Conservation (phyloP, 441 rosid genomes). For the Gossypium laxum region DNA sequence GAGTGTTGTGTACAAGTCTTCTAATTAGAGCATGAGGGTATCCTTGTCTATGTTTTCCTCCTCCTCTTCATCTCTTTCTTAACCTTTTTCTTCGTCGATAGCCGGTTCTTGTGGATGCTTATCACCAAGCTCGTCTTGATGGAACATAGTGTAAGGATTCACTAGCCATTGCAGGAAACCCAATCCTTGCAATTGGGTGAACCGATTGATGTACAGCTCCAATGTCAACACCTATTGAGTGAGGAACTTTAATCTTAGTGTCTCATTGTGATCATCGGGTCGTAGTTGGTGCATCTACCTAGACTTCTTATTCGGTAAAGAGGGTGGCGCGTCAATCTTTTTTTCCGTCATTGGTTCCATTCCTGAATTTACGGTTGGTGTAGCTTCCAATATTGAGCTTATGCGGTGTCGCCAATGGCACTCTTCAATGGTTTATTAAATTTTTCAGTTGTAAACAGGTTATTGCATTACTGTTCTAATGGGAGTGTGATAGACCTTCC, state of each 20-base stretch:
- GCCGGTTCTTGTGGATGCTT: neutral
- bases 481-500: no score
- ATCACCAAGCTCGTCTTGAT: neutral
- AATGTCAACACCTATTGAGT: neutral
- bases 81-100: neutral
- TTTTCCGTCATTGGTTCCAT: no score
- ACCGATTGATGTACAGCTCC: neutral
- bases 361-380: no score
- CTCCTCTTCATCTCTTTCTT: neutral
- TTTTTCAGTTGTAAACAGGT: no score
- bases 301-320: neutral
- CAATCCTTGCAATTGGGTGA: neutral
- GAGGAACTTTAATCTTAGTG: neutral
- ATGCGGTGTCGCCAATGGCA: no score
- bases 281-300: neutral
- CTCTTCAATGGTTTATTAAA: no score
- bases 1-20: neutral
- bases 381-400: no score
- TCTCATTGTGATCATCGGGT: no score
- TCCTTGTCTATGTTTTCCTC: neutral
- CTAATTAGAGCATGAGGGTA: neutral
- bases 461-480: no score
- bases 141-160: neutral
- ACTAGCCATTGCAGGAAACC: neutral
- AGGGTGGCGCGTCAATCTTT: neutral